Evolutionary conservation across 768 basidiomycete genomes (phyloP).

Genomic region (Phaeotremella skinneri): DNA sequence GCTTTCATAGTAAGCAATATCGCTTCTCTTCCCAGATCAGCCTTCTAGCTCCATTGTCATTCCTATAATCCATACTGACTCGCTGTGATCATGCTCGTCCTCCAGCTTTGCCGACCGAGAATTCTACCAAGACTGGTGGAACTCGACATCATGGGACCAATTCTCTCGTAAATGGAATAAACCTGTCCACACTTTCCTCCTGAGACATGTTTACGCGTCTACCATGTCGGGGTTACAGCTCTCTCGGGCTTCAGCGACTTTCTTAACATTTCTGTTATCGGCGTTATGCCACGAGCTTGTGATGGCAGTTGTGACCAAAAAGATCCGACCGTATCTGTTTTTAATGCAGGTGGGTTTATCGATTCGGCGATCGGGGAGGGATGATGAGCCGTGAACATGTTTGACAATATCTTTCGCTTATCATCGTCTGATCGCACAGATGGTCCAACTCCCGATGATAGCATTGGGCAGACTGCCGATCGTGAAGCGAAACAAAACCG

Average conservation of each 20-base stretch:
- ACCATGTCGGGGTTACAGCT: conserved; percentile 74
- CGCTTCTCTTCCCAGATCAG: too few species aligned
- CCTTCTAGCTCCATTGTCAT: too few species aligned
- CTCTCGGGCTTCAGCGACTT: conserved; percentile 77
- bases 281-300: conserved; percentile 90
- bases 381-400: neutral
- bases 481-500: conserved; percentile 74
- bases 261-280: conserved; percentile 86
- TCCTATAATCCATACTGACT: too few species aligned
- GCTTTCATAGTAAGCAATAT: conserved; percentile 68
- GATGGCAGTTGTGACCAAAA: conserved; percentile 91
- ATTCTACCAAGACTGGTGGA: conserved; percentile 99
- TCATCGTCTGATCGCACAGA: conserved; percentile 53
- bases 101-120: conserved; percentile 89
- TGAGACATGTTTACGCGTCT: conserved; percentile 92
- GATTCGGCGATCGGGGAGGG: neutral
- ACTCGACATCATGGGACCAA: conserved; percentile 94
- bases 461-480: conserved; percentile 70
- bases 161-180: conserved; percentile 99
- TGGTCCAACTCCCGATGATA: conserved; percentile 90
- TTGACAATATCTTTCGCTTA: neutral
- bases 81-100: neutral
- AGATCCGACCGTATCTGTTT: conserved; percentile 88
- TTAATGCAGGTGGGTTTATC: conserved; percentile 60
- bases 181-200: conserved; percentile 76